phyloP scores from a whole-genome alignment of 2,329 filamentous ascomycete genomes.

The Trichoderma aggressivum region DNA sequence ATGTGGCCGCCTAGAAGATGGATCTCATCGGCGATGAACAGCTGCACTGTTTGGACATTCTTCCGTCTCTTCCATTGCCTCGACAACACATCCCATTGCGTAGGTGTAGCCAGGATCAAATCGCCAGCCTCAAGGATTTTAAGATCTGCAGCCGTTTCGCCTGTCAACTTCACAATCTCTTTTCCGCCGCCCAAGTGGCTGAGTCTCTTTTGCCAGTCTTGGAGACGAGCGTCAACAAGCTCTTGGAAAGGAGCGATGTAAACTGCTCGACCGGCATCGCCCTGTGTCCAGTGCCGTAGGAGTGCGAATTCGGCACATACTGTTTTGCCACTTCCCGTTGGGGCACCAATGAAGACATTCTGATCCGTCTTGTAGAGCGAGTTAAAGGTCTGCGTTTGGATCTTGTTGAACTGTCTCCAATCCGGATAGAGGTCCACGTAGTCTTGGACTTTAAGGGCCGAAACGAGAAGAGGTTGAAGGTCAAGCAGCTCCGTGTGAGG shows the following conservation, averaged over 20 bases:
- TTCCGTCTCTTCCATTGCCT: slow-evolving; percentile 95
- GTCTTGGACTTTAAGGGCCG: slow-evolving; percentile 81
- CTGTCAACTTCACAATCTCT: slow-evolving; percentile 86
- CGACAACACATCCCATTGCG: slow-evolving; percentile 94
- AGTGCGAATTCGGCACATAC: slow-evolving; percentile 94
- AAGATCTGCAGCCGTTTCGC: slow-evolving; percentile 86
- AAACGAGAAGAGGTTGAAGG: slow-evolving; percentile 83
- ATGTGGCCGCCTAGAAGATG: slow-evolving; percentile 85
- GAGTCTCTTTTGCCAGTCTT: slow-evolving; percentile 83
- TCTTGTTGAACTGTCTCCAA: slow-evolving; percentile 90
- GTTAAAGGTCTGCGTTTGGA: slow-evolving; percentile 97
- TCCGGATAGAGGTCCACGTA: slow-evolving; percentile 77
- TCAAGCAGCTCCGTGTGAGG: slow-evolving; percentile 90
- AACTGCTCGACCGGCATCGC: slow-evolving; percentile 66
- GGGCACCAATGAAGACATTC: slow-evolving; percentile 89
- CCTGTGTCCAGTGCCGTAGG: slow-evolving; percentile 73
- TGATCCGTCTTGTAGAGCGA: slow-evolving; percentile 87
- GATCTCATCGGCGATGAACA: slow-evolving; percentile 93
- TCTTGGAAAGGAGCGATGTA: slow-evolving; percentile 96
- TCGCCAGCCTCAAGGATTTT: slow-evolving; percentile 85
- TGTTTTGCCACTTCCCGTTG: slow-evolving; percentile 93
- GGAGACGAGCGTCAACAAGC: slow-evolving; percentile 74
- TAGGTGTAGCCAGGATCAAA: slow-evolving; percentile 84
- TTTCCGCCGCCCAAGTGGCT: slow-evolving; percentile 74
- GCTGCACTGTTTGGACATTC: slow-evolving; percentile 83